These are phyloP conservation scores for Euptelea pleiosperma DNA, from an alignment of 164 flowering plant genomes.

Conservation along the genomic window DNA sequence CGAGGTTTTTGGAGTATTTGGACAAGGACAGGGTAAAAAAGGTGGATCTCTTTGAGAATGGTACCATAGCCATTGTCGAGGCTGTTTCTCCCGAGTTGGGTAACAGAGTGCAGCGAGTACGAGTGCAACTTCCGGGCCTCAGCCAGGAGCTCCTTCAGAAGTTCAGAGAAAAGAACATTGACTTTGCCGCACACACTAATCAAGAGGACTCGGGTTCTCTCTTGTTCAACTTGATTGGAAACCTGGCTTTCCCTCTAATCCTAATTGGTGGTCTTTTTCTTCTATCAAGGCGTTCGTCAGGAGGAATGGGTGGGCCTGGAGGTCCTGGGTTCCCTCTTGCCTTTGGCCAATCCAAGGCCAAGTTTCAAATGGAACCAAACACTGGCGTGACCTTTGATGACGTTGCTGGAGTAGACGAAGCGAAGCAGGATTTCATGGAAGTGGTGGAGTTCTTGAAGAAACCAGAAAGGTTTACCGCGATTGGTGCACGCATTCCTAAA, in stretches of 20 bases:
- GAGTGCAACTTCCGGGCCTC: slow-evolving; percentile 90
- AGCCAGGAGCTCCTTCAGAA: slow-evolving; percentile 92
- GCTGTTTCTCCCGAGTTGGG: slow-evolving; percentile 87
- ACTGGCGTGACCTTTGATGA: slow-evolving; percentile 95
- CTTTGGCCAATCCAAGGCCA: slow-evolving; percentile 85
- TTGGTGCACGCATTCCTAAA: slow-evolving; percentile 92
- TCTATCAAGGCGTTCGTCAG: slow-evolving; percentile 79
- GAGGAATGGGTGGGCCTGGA: slow-evolving; percentile 96
- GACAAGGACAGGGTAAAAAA: slow-evolving; percentile 77
- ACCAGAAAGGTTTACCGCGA: slow-evolving; percentile 88
- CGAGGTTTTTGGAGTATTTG: slow-evolving; percentile 84
- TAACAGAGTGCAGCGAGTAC: slow-evolving; percentile 81
- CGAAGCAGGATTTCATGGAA: slow-evolving; percentile 92
- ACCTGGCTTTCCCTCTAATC: slow-evolving; percentile 77
- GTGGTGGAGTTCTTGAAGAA: slow-evolving; percentile 90
- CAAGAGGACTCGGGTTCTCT: slow-evolving; percentile 86
- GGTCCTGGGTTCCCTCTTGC: slow-evolving; percentile 86
- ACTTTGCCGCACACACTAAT: slow-evolving; percentile 92
- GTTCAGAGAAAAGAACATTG: slow-evolving; percentile 88
- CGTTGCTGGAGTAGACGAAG: slow-evolving; percentile 97
- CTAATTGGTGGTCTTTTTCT: slow-evolving; percentile 84
- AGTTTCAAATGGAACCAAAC: slow-evolving; percentile 96
- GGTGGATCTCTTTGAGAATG: slow-evolving; percentile 91
- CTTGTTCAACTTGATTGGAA: slow-evolving; percentile 72
- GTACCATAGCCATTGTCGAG: slow-evolving; percentile 95